Evolutionary conservation across 371 early-diverging fungal genomes (phyloP).

Genomic region (Mucor piriformis): DNA sequence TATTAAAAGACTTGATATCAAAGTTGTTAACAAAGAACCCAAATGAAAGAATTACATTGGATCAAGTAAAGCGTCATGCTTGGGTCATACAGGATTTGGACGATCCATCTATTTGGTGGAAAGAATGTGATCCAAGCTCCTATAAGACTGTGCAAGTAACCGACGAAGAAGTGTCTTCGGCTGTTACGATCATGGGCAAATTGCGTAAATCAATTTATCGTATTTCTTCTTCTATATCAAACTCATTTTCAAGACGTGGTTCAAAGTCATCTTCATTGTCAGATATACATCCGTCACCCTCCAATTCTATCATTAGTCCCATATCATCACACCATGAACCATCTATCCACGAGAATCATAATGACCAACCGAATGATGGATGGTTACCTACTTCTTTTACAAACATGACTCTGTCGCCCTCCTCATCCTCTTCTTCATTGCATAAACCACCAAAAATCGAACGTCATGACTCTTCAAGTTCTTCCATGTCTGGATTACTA

Average conservation of each 20-base stretch:
- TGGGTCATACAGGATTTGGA: conserved; percentile 80
- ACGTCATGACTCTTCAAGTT: conserved; percentile 16
- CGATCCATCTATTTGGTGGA: conserved; percentile 49
- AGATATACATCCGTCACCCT: conserved; percentile 7
- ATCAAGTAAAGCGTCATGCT: conserved; percentile 83
- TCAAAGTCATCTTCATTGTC: conserved; percentile 9
- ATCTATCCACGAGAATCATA: background rate
- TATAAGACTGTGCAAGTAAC: conserved; percentile 37
- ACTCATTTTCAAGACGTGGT: conserved; percentile 1
- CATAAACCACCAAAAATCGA: background rate
- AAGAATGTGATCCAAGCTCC: conserved; percentile 29
- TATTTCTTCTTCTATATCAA: conserved; percentile 61
- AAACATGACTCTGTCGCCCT: background rate
- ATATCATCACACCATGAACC: conserved; percentile 3
- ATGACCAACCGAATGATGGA: background rate
- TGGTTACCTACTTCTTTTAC: conserved; percentile 17
- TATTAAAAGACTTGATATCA: conserved; percentile 63
- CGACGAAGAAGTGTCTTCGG: conserved; percentile 30
- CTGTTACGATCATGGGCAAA: conserved; percentile 35
- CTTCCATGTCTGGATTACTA: conserved; percentile 19
- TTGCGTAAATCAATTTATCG: conserved; percentile 57
- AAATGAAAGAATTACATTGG: conserved; percentile 72
- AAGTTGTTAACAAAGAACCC: conserved; percentile 84
- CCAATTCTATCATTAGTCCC: conserved; percentile 6
- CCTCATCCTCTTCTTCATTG: background rate